Percentiles rank a stretch among this genome's conserved stretches.
phyloP scores from a whole-genome alignment of 2,329 filamentous ascomycete genomes.

The Aureobasidium sp. region DNA sequence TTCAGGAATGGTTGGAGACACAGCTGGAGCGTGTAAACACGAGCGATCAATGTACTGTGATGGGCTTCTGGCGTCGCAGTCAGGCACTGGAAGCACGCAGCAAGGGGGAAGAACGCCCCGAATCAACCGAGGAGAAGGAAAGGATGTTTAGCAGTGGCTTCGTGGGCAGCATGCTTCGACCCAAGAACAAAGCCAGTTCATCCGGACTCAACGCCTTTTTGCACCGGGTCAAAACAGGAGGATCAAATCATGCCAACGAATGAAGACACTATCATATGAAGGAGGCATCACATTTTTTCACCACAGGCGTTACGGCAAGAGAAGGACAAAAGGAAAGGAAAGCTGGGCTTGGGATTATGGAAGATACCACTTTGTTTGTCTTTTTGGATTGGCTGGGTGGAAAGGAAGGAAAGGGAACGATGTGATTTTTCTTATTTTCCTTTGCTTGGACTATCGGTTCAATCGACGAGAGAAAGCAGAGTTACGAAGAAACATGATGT shows the following conservation, averaged over 20 bases:
- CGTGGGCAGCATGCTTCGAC: background rate
- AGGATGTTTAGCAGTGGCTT: background rate
- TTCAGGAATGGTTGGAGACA: conserved; percentile 85
- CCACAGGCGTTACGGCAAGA: background rate
- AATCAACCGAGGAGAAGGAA: background rate
- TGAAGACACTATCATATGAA: background rate
- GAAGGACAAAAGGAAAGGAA: background rate
- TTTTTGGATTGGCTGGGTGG: background rate
- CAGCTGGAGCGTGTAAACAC: conserved; percentile 69
- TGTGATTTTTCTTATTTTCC: background rate
- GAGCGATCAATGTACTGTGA: conserved; percentile 52
- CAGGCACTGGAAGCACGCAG: conserved; percentile 63
- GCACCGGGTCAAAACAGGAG: background rate
- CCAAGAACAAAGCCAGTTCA: background rate
- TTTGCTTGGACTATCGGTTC: background rate
- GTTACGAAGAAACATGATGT: background rate
- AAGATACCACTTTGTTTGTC: conserved; percentile 3
- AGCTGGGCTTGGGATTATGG: background rate
- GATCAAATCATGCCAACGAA: background rate
- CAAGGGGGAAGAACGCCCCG: background rate
- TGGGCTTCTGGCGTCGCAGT: conserved; percentile 71
- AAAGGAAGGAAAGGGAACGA: background rate
- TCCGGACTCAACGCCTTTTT: background rate
- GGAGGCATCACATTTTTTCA: background rate
- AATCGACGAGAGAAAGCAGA: background rate